Conservation (phyloP, 2,329 filamentous ascomycete genomes). For the Cercospora berteroae region DNA sequence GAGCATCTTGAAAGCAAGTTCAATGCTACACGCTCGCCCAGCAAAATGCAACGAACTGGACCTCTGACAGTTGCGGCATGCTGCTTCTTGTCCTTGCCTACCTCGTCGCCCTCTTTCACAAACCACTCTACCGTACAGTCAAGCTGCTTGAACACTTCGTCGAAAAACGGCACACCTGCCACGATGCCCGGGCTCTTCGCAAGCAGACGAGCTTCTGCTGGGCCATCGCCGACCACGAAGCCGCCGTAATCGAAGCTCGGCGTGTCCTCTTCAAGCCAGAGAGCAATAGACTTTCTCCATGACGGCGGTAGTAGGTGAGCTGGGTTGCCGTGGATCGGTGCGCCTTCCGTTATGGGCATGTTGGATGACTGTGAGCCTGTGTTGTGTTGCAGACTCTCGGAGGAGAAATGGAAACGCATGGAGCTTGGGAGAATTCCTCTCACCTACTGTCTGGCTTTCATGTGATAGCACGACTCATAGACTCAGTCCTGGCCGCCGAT, state of each 20-base stretch:
- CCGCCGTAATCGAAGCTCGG: slow-evolving; percentile 96
- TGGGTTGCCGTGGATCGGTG: slow-evolving; percentile 57
- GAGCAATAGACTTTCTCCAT: slow-evolving; percentile 75
- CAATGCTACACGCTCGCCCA: slow-evolving; percentile 90
- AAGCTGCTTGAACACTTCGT: slow-evolving; percentile 86
- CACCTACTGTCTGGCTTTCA: not conserved
- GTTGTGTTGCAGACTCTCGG: not conserved
- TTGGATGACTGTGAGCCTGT: not conserved
- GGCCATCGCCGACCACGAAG: slow-evolving; percentile 80
- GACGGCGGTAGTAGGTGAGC: slow-evolving; percentile 77
- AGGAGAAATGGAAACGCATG: not conserved
- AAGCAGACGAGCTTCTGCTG: slow-evolving; percentile 51
- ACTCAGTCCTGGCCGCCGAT: slow-evolving; percentile 8
- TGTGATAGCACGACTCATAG: not conserved
- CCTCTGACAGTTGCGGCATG: slow-evolving; percentile 79
- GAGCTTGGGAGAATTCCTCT: not conserved
- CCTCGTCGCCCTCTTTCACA: slow-evolving; percentile 67
- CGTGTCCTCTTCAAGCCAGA: slow-evolving; percentile 94
- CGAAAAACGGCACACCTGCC: slow-evolving; percentile 90
- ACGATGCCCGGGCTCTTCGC: slow-evolving; percentile 71
- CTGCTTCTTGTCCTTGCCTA: slow-evolving; percentile 61
- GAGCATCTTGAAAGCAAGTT: slow-evolving; percentile 90
- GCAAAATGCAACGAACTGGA: slow-evolving; percentile 75
- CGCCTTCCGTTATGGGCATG: slow-evolving; percentile 50
- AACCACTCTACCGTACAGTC: slow-evolving; percentile 91